Evolutionary conservation across 225 moss, liverwort and hornwort genomes (phyloP).

Genomic region (Takakia lepidozioides): DNA sequence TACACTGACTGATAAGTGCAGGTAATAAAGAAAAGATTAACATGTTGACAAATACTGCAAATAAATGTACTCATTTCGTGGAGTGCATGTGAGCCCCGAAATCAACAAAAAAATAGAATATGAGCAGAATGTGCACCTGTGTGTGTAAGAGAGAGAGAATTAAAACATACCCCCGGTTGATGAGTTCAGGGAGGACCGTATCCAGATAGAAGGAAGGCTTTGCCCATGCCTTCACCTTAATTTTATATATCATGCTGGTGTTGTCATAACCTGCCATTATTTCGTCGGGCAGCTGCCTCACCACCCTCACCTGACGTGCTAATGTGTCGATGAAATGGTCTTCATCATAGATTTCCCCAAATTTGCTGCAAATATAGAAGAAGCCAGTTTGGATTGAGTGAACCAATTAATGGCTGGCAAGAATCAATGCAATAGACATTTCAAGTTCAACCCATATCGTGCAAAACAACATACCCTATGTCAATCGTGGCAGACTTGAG

Average conservation of each 20-base stretch:
- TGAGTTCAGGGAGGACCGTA: conserved; percentile 70
- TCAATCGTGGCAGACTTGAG: too few species aligned
- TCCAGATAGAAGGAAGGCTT: conserved; percentile 63
- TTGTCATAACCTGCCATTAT: conserved; percentile 46
- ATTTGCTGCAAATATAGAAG: conserved; percentile 40
- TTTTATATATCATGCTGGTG: conserved; percentile 72
- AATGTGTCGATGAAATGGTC: conserved; percentile 65
- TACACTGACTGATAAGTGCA: too few species aligned
- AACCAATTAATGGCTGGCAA: too few species aligned
- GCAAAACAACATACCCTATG: neutral
- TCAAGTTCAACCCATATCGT: neutral
- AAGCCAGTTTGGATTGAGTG: neutral
- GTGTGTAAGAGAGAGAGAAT: too few species aligned
- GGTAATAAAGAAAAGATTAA: too few species aligned
- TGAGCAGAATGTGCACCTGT: neutral
- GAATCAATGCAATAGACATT: neutral
- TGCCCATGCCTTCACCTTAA: conserved; percentile 80
- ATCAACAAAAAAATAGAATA: neutral
- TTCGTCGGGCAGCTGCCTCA: conserved; percentile 57
- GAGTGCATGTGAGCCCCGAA: too few species aligned
- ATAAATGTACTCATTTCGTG: too few species aligned
- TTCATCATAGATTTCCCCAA: conserved; percentile 90
- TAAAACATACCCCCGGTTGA: conserved; percentile 49
- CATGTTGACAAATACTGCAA: too few species aligned
- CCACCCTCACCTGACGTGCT: conserved; percentile 61